Conservation (phyloP, 2,329 filamentous ascomycete genomes). For the Phaeosphaeriaceae sp. region DNA sequence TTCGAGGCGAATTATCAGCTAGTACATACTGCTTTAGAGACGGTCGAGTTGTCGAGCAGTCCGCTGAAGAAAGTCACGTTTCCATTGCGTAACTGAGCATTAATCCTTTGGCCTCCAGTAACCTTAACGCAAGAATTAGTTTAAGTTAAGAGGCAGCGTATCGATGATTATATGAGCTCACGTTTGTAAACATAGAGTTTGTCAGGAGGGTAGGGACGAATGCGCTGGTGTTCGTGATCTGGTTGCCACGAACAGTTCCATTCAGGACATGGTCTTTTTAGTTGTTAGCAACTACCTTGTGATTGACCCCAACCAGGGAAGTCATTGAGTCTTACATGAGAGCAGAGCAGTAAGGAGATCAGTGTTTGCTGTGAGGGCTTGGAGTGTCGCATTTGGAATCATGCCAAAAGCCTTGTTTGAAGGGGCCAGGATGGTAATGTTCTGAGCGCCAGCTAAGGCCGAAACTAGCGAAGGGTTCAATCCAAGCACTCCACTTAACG, state of each 20-base stretch:
- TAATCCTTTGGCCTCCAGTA: slow-evolving; percentile 65
- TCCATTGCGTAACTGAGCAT: slow-evolving; percentile 50
- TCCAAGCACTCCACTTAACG: slow-evolving; percentile 45
- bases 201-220: slow-evolving; percentile 60
- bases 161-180: slow-evolving; percentile 35
- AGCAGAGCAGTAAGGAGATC: slow-evolving; percentile 55
- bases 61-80: slow-evolving; percentile 61
- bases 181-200: slow-evolving; percentile 61
- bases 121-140: background rate
- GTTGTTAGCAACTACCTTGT: too few relatives aligned
- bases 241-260: slow-evolving; percentile 53
- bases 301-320: background rate
- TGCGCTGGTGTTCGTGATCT: slow-evolving; percentile 48
- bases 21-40: slow-evolving; percentile 54
- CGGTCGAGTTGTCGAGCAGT: slow-evolving; percentile 56
- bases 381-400: slow-evolving; percentile 47
- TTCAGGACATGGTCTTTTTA: slow-evolving; percentile 61
- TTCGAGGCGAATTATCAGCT: background rate
- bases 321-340: slow-evolving; percentile 40
- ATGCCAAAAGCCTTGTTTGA: slow-evolving; percentile 58
- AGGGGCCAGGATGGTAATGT: slow-evolving; percentile 66
- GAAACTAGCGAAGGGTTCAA: slow-evolving; percentile 46
- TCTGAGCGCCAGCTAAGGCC: slow-evolving; percentile 49
- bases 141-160: background rate
- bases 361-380: slow-evolving; percentile 34